phyloP scores from a whole-genome alignment of 257 asterid species.

The Solanum chiquidenum region DNA sequence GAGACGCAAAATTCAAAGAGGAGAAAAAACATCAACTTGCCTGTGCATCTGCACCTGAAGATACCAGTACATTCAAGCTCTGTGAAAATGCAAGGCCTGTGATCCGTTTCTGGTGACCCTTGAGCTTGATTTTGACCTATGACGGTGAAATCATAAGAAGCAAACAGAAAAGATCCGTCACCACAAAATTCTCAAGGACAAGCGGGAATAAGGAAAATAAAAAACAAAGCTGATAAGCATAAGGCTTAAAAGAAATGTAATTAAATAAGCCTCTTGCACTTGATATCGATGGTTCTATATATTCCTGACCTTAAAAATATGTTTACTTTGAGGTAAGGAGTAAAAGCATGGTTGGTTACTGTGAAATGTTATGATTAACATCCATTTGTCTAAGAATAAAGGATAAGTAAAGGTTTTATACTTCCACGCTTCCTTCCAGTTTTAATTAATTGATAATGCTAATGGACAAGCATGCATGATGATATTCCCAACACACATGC shows the following conservation, averaged over 20 bases:
- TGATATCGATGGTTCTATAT: neutral
- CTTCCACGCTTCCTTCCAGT: neutral
- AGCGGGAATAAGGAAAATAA: neutral
- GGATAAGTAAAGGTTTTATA: neutral
- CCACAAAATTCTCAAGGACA: neutral
- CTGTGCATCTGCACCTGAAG: slow-evolving; percentile 98
- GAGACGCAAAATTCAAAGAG: neutral
- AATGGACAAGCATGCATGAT: neutral
- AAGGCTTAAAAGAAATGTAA: neutral
- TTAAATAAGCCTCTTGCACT: neutral
- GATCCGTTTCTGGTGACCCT: slow-evolving; percentile 90
- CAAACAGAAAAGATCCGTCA: neutral
- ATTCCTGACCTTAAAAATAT: neutral
- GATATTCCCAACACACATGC: neutral
- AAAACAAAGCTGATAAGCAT: neutral
- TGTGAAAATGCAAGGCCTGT: slow-evolving; percentile 95
- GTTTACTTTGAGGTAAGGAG: neutral
- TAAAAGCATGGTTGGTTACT: neutral
- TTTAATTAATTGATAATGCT: neutral
- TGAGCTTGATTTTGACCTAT: slow-evolving; percentile 85
- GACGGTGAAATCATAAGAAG: neutral
- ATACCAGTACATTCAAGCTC: slow-evolving; percentile 70
- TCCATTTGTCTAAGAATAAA: neutral
- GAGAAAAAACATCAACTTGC: slow-evolving; percentile 21
- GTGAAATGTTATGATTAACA: neutral